phyloP scores from a whole-genome alignment of 1,284 basidiomycete genomes.

The Apiotrichum veenhuisii region DNA sequence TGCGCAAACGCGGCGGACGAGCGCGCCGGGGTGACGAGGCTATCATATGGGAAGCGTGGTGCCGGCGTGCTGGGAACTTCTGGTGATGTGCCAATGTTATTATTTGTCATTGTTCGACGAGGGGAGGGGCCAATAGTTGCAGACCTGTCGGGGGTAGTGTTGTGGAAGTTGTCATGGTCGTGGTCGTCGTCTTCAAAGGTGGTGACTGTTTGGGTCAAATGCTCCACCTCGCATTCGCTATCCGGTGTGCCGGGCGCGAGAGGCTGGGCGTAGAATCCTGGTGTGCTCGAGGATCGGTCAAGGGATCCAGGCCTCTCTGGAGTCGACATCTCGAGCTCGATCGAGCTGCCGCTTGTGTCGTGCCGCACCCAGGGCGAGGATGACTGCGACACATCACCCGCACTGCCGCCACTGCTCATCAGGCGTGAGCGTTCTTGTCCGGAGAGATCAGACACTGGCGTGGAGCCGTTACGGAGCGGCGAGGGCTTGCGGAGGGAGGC shows the following conservation, averaged over 20 bases:
- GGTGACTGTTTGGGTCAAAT: background rate
- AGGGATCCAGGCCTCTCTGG: background rate
- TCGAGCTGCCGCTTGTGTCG: background rate
- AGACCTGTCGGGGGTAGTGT: background rate
- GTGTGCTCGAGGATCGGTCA: background rate
- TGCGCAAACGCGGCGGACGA: background rate
- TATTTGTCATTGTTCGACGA: background rate
- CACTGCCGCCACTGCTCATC: background rate
- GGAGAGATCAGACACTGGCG: background rate
- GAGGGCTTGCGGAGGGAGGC: background rate
- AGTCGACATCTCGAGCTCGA: background rate
- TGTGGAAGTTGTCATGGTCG: background rate
- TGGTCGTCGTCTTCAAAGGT: background rate
- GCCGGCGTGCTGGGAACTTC: background rate
- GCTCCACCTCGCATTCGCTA: slow-evolving; percentile 1
- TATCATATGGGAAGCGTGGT: background rate
- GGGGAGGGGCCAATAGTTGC: background rate
- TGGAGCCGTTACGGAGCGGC: background rate
- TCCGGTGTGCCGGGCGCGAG: background rate
- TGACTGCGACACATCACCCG: background rate
- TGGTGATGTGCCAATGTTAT: background rate
- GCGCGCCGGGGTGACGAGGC: background rate
- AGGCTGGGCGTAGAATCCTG: background rate
- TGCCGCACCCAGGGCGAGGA: background rate
- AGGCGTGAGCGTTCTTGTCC: background rate